Conservation (phyloP, 495 filamentous ascomycete genomes). For the Aspergillus cristatus region DNA sequence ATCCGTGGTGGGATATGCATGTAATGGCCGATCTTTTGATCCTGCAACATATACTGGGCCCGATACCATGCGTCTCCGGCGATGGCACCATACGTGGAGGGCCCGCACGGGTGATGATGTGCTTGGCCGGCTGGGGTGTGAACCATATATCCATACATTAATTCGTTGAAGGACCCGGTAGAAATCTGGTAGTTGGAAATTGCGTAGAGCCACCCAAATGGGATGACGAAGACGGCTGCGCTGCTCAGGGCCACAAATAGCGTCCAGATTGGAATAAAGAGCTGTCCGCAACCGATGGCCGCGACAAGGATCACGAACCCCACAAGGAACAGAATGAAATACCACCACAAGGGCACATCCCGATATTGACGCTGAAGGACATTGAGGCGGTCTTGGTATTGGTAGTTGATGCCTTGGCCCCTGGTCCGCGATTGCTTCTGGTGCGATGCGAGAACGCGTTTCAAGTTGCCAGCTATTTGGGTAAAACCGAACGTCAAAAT, state of each 20-base stretch:
- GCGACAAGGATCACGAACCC: constrained; percentile 40
- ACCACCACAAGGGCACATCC: constrained; percentile 50
- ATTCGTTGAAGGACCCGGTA: constrained; percentile 46
- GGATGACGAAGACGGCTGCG: constrained; percentile 41
- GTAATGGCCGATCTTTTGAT: constrained; percentile 41
- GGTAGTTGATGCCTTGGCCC: constrained; percentile 36
- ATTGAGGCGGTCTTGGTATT: constrained; percentile 46
- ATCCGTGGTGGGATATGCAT: constrained; percentile 37
- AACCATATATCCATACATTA: constrained; percentile 50
- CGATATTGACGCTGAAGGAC: constrained; percentile 45
- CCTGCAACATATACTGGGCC: constrained; percentile 41
- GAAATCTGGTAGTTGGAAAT: constrained; percentile 46
- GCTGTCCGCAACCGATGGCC: constrained; percentile 32
- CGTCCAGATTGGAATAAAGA: constrained; percentile 50
- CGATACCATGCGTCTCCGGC: constrained; percentile 44
- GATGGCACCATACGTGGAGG: constrained; percentile 43
- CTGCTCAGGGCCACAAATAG: constrained; percentile 43
- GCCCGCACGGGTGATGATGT: constrained; percentile 43
- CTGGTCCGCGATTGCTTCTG: constrained; percentile 7
- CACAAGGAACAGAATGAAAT: constrained; percentile 32
- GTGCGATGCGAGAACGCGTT: constrained; percentile 26
- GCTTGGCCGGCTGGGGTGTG: constrained; percentile 29
- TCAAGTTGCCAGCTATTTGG: constrained; percentile 31
- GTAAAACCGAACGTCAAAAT: constrained; percentile 45
- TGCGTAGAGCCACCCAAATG: constrained; percentile 47